A percentile compares a stretch with the other conserved stretches of the same genome.
Conservation (phyloP, 306 rosid species). For the Clitoria ternatea region DNA sequence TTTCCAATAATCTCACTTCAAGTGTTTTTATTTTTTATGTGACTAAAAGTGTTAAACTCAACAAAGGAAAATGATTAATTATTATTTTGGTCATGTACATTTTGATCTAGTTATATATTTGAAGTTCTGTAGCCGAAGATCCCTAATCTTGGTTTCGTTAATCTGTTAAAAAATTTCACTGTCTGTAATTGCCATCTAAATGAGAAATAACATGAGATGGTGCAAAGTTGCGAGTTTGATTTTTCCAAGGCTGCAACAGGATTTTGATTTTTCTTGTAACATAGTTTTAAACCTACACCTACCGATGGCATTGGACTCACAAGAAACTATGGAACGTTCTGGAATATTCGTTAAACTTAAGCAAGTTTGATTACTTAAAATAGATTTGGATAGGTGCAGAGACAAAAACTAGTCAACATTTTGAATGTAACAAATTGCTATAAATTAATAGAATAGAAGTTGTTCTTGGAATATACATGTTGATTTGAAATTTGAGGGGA, state of each 20-base stretch:
- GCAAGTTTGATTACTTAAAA: background rate
- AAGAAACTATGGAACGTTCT: background rate
- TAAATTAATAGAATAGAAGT: background rate
- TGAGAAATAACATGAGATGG: background rate
- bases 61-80: too few species aligned
- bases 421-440: background rate
- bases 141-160: too few species aligned
- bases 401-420: background rate
- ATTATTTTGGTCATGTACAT: too few species aligned
- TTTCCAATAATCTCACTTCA: too few species aligned
- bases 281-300: background rate
- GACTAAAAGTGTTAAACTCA: too few species aligned
- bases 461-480: background rate
- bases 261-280: background rate
- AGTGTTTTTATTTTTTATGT: too few species aligned
- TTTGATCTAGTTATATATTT: too few species aligned
- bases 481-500: background rate
- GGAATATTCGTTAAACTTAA: background rate
- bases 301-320: background rate
- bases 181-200: background rate
- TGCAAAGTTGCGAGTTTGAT: too few species aligned
- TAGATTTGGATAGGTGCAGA: background rate
- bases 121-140: too few species aligned
- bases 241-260: too few species aligned
- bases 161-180: too few species aligned